Base-by-base conservation (phyloP, 495 filamentous ascomycete species). In the Aspergillus nanangensis region DNA sequence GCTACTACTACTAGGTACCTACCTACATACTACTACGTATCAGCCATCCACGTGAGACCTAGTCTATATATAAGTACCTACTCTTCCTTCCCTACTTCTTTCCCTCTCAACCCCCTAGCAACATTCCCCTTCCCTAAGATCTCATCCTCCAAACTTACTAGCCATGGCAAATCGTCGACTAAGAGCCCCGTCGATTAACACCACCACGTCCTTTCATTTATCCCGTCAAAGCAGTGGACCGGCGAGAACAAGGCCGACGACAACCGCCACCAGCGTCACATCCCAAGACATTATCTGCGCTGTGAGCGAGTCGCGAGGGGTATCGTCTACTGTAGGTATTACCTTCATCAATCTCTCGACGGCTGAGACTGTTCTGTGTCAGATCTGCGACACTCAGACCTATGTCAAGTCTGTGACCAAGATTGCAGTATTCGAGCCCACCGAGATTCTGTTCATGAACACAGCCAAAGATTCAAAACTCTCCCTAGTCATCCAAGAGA, bases 311-410 rank as follows among this genome's bases (percentile, higher is more conserved):
- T 89, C 85, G 39, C 84, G 86, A 31, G 88, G 90, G 10, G 76
- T 92, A 22, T 86, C 88, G 38, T 87, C 87, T 14, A 88, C 81
- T n/a, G 84, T 97, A 19, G 94, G 92, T 7, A 71, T 98, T 39
- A 88, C 93, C 13, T 88, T 92, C 50, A 71, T 98, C 55, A 95
- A 97, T 61, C 67, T 94, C 8, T 84, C 83, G 33, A 90, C 87
- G 9, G 84, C 79, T 46, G 87, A 93, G 62, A 86, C 84, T 11
- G 81, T 93, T 29, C 67, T 97, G 10, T 94, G 88, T 60, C 90
- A 96, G 55, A 90, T 95, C 44, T 88, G 85, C 60, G 89, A 96
- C 56, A 89, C 80, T 39, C 90, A 94, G 62, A 90, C 88, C 15
- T 95, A 93, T 60, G 80, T 85, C 47, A 83, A 81, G 60, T 92